A percentile compares a stretch with the other conserved stretches of the same genome.
phyloP scores from a whole-genome alignment of 495 filamentous ascomycete species.

The Neurospora cerealis region DNA sequence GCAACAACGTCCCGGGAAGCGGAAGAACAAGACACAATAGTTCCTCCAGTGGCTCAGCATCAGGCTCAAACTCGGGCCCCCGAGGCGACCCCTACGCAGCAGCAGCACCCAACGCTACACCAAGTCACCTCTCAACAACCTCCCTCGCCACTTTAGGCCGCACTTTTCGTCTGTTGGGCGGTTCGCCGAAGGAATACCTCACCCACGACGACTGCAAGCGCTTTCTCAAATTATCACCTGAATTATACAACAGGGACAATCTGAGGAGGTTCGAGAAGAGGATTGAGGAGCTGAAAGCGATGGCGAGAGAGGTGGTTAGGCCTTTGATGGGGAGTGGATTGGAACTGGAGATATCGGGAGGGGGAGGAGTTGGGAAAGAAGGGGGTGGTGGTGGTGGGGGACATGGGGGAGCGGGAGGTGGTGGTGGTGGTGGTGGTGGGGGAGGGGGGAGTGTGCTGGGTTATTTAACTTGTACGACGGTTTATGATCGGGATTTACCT shows the following conservation, averaged over 20 bases:
- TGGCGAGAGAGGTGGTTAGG: conserved; percentile 73
- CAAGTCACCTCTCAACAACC: conserved; percentile 11
- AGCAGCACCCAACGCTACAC: not conserved
- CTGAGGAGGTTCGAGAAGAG: conserved; percentile 72
- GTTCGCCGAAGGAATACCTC: conserved; percentile 54
- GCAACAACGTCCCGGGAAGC: conserved; percentile 28
- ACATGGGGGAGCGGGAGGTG: not conserved
- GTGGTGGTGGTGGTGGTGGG: conserved; percentile 1
- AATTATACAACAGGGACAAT: conserved; percentile 62
- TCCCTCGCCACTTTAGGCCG: conserved; percentile 47
- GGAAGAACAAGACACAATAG: not conserved
- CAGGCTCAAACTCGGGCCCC: conserved; percentile 15
- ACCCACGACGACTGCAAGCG: conserved; percentile 78
- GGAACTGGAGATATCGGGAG: conserved; percentile 51
- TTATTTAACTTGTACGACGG: conserved; percentile 72
- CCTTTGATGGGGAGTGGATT: conserved; percentile 77
- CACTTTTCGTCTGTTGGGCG: conserved; percentile 59
- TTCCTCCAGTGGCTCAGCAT: not conserved
- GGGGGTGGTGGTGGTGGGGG: not conserved
- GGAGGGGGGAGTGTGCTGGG: conserved; percentile 27
- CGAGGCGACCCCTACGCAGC: conserved; percentile 11
- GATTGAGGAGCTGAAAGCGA: conserved; percentile 75
- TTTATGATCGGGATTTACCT: conserved; percentile 70
- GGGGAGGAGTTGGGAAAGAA: not conserved
- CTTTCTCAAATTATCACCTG: conserved; percentile 68